These are phyloP conservation scores for Brassica juncea DNA, from an alignment of 345 rosid species.

Conservation along the genomic window DNA sequence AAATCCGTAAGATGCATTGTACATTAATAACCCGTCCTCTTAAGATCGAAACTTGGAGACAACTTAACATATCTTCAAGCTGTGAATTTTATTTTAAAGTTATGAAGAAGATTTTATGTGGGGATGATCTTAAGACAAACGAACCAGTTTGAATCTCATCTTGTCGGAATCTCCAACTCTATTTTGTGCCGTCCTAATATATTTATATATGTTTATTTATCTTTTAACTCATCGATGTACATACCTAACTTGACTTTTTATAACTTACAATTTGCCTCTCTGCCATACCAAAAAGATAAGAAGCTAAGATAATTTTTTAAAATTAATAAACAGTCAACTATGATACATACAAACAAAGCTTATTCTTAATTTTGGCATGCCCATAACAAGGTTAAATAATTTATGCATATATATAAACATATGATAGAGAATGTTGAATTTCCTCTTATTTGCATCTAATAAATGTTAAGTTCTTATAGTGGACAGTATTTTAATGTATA, in stretches of 20 bases:
- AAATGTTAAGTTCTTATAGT: conserved; percentile 9
- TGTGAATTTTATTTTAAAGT: conserved; percentile 33
- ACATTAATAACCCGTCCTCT: conserved; percentile 19
- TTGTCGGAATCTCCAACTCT: conserved; percentile 46
- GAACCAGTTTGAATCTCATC: conserved; percentile 43
- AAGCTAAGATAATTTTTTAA: conserved; percentile 22
- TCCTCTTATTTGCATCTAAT: background rate
- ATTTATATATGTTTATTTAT: conserved; percentile 14
- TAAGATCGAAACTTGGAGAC: conserved; percentile 16
- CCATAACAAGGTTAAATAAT: conserved; percentile 23
- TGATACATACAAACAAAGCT: conserved; percentile 35
- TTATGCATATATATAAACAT: conserved; percentile 10
- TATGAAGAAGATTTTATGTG: conserved; percentile 31
- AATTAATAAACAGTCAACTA: conserved; percentile 34
- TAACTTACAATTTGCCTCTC: conserved; percentile 35
- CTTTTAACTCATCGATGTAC: conserved; percentile 23
- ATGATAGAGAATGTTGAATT: conserved; percentile 12
- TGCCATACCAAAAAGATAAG: conserved; percentile 36
- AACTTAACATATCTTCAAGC: conserved; percentile 39
- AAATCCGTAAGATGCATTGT: conserved; percentile 41
- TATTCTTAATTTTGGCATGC: conserved; percentile 36
- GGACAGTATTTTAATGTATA: background rate
- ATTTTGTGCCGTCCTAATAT: conserved; percentile 34
- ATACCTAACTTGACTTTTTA: conserved; percentile 38
- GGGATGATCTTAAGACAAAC: conserved; percentile 41